Evolutionary conservation across 352 stramenopile species (phyloP).

Genomic region (Phytophthora idaei): DNA sequence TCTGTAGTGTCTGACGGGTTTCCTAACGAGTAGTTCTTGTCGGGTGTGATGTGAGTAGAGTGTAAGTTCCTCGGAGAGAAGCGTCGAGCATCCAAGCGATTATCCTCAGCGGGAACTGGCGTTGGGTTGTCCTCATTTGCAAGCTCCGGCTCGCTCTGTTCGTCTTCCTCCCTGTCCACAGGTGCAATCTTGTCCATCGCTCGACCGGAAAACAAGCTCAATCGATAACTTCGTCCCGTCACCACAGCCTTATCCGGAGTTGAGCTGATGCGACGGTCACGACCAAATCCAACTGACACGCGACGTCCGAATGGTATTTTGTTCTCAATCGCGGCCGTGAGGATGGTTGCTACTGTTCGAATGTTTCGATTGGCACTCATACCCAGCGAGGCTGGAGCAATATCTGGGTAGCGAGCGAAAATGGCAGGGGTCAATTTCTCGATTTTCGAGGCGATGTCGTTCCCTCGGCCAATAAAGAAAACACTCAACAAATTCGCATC

Average conservation of each 20-base stretch:
- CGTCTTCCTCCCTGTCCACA: slow-evolving; percentile 28
- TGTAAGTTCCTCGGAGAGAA: slow-evolving; percentile 15
- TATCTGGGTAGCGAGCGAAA: slow-evolving; percentile 55
- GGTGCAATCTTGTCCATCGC: slow-evolving; percentile 35
- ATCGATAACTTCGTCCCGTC: slow-evolving; percentile 18
- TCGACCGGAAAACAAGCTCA: slow-evolving; percentile 30
- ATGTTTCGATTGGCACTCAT: slow-evolving; percentile 38
- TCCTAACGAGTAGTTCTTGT: slow-evolving; percentile 32
- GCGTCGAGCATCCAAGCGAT: slow-evolving; percentile 19
- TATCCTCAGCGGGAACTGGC: slow-evolving; percentile 4
- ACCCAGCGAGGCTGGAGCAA: slow-evolving; percentile 45
- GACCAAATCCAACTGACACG: slow-evolving; percentile 27
- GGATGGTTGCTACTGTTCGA: slow-evolving; percentile 42
- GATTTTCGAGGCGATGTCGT: slow-evolving; percentile 58
- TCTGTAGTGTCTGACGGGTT: slow-evolving; percentile 14
- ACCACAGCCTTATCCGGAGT: slow-evolving; percentile 7
- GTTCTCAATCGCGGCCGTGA: slow-evolving; percentile 35
- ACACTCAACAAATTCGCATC: slow-evolving; percentile 63
- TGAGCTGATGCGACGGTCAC: slow-evolving; percentile 24
- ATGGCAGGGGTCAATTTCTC: slow-evolving; percentile 55
- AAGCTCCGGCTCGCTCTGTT: slow-evolving; percentile 12
- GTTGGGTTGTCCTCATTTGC: slow-evolving; percentile 14
- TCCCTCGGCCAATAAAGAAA: slow-evolving; percentile 61
- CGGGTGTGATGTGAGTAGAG: slow-evolving; percentile 12
- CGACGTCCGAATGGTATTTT: slow-evolving; percentile 36